Base-by-base conservation (phyloP, 73 alveolate species). In the Paramecium pentaurelia region DNA sequence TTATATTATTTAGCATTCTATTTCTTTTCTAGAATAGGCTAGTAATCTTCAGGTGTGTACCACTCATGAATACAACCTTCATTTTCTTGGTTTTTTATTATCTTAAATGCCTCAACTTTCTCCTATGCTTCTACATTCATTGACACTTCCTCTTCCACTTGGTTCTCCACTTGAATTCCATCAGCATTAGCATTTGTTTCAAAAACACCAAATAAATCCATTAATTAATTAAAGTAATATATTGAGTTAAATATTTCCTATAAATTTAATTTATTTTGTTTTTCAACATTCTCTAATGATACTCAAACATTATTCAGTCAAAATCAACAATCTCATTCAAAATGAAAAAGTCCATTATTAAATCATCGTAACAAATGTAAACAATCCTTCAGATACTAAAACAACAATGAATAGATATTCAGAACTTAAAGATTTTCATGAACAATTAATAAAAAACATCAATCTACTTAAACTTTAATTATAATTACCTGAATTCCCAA, bases 1-100 rank as follows among this genome's bases (percentile, higher is more conserved):
- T 93, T 92, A 92, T 96, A 98, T 64, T 95, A 93, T 77, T 95
- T 96, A 22, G 99, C 99, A 71, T 93, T 92, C 90, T 86, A 34
- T 91, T 64, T 32, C 71, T 86, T 60, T 22, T 44, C 49, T 80
- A 45, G 10, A 25, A 80, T 20, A 1, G 44, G 27, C 6, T 45
- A 12, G 58, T 45, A 49, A 47, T 80, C 45, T 45, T 80, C 91
- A 11, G 91, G 91, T 16, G 73, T 42, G 58, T 80, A 80, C 91
- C 91, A 80, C 38, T 80, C 91, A 47, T 80, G 91, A 10, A 80
- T 28, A n/a, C 91, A 80, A 2, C 91, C 91, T 42, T 42, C 91
- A 47, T 80, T 42, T 14, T 80, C 91, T 80, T 49, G 25, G 36
- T 42, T 25, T 80, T 40, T 42, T 27, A 44, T 40, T 45, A 80